A percentile compares a stretch with the other conserved stretches of the same genome.
Conservation (phyloP, 2,329 filamentous ascomycete genomes). For the Aspergillus sp. region DNA sequence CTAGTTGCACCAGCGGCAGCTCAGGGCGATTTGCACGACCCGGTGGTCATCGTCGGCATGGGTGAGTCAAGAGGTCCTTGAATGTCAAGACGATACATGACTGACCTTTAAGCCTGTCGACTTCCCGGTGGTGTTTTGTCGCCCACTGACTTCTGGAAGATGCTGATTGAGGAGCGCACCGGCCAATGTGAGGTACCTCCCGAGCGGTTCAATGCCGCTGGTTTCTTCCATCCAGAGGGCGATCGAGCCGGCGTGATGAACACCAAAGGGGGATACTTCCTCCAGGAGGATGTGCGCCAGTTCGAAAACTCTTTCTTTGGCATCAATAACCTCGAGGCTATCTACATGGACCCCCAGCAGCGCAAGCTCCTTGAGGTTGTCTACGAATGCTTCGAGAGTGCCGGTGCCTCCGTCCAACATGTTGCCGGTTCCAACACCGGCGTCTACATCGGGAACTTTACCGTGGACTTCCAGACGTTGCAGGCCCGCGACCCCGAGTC, state of each 20-base stretch:
- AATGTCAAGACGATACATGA: too few relatives aligned
- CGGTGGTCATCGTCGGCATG: constrained; percentile 18
- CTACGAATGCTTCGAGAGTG: constrained; percentile 21
- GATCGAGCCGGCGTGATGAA: constrained; percentile 14
- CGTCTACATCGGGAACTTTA: constrained; percentile 13
- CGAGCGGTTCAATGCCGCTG: constrained; percentile 12
- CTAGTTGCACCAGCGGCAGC: too few relatives aligned
- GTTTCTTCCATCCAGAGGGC: constrained; percentile 15
- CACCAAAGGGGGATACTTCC: constrained; percentile 16
- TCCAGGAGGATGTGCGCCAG: constrained; percentile 15
- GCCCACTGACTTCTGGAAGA: constrained; percentile 15
- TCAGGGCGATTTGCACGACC: constrained; percentile 3
- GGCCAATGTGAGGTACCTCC: constrained; percentile 15
- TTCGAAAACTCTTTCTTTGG: constrained; percentile 21
- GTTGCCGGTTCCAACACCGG: constrained; percentile 12
- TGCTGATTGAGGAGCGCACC: constrained; percentile 14
- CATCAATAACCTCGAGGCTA: constrained; percentile 15
- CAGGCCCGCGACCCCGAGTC: constrained; percentile 14
- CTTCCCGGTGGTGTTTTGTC: constrained; percentile 14
- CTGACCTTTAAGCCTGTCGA: too few relatives aligned
- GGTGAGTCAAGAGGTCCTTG: too few relatives aligned
- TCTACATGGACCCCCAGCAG: constrained; percentile 18
- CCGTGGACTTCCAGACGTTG: constrained; percentile 13
- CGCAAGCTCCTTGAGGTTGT: constrained; percentile 16
- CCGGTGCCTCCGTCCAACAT: constrained; percentile 13